Percentiles rank a stretch among this genome's conserved stretches.
Conservation (phyloP, 768 basidiomycete genomes). For the Calocera viscosa region DNA sequence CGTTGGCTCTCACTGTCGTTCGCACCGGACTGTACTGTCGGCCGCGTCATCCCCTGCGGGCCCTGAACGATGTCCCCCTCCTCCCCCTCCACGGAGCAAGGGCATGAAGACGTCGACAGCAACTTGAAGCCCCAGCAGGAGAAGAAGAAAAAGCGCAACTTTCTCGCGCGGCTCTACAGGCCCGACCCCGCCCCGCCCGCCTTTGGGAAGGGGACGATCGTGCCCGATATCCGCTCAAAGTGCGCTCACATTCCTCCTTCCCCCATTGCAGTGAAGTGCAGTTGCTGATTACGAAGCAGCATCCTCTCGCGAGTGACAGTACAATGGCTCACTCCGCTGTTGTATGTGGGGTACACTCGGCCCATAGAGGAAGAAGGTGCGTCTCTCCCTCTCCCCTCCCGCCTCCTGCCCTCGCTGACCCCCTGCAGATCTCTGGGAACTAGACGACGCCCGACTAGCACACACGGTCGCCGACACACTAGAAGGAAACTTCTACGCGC, state of each 20-base stretch:
- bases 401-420: neutral
- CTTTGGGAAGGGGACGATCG: constrained; percentile 36
- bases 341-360: constrained; percentile 46
- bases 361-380: constrained; percentile 46
- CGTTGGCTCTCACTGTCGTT: too few species aligned
- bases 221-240: constrained; percentile 30
- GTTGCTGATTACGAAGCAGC: constrained; percentile 22
- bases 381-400: neutral
- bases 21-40: too few species aligned
- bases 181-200: constrained; percentile 36
- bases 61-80: too few species aligned
- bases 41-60: too few species aligned
- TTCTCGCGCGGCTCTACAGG: constrained; percentile 10
- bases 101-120: too few species aligned
- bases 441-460: constrained; percentile 33
- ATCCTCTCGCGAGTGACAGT: constrained; percentile 37
- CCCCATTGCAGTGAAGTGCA: neutral
- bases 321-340: constrained; percentile 43
- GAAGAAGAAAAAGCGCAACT: neutral
- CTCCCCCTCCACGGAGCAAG: too few species aligned
- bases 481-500: constrained; percentile 37
- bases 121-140: too few species aligned
- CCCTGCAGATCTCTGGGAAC: constrained; percentile 40
- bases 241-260: neutral
- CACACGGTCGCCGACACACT: constrained; percentile 32